Percentiles rank a stretch among this genome's conserved stretches.
Conservation (phyloP, 352 stramenopile species). For the Phytophthora macrochlamydospora region DNA sequence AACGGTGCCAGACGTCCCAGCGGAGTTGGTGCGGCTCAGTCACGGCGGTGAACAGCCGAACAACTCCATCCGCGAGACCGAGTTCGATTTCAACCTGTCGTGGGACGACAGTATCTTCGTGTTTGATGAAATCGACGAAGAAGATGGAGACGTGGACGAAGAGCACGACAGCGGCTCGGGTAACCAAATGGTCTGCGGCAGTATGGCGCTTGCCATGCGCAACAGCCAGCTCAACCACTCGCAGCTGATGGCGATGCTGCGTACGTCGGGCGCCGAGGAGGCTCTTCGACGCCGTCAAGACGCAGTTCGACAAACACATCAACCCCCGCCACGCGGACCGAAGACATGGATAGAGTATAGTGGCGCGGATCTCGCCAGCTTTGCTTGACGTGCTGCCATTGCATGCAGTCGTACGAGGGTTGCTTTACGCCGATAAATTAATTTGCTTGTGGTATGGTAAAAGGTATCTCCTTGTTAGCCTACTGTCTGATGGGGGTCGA, state of each 20-base stretch:
- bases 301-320: conserved; percentile 25
- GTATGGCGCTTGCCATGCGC: conserved; percentile 46
- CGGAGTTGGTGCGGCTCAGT: conserved; percentile 64
- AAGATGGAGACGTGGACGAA: conserved; percentile 45
- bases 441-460: conserved; percentile 18
- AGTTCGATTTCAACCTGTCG: conserved; percentile 69
- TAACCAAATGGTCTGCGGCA: conserved; percentile 52
- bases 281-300: conserved; percentile 25
- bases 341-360: conserved; percentile 80
- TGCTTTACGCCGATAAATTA: conserved; percentile 36
- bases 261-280: conserved; percentile 41
- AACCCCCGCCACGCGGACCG: conserved; percentile 38
- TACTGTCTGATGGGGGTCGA: conserved; percentile 4
- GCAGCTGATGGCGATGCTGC: conserved; percentile 61
- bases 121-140: conserved; percentile 66
- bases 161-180: conserved; percentile 29
- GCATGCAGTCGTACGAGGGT: conserved; percentile 1
- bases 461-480: conserved; percentile 2
- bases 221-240: conserved; percentile 69
- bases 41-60: conserved; percentile 68
- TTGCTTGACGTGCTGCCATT: conserved; percentile 13
- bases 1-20: conserved; percentile 50
- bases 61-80: conserved; percentile 86
- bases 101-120: conserved; percentile 82
- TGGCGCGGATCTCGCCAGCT: conserved; percentile 21